Evolutionary conservation across 2,329 filamentous ascomycete genomes (phyloP), one percentile per base, ranked within the genome.

Genomic region (Cytospora leucostoma): DNA sequence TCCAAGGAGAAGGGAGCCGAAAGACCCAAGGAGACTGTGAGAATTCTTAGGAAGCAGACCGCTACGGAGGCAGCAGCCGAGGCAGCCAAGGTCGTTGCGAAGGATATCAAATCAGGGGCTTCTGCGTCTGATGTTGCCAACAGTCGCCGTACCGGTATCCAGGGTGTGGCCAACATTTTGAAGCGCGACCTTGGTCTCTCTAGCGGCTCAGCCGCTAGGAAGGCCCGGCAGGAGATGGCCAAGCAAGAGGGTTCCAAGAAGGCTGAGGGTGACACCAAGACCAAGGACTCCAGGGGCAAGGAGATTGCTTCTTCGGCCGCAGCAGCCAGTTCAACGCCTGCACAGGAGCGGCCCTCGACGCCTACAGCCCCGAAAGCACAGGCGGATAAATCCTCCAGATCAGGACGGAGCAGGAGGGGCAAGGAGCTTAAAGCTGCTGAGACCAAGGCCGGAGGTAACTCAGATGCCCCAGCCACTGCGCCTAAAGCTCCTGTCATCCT

Each of bases 111-210:
- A 65, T 71, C 59, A 15, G 56, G 53, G 17, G 59, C 33, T 50
- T 59, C 64, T 44, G 58, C 76, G 61, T 67, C 74, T 12, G 77
- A 79, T 4, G 74, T 71, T 1, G 77, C 81, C 2, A 88, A 86
- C 74, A 85, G 80, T 63, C 83, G 84, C 34, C 79, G 84, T 50
- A 82, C 82, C 7, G 84, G 82, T n/a, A 87, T 88, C 59, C 80
- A 85, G 35, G 84, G 85, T 10, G 86, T 87, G 12, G 86, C 87
- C 12, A 82, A 86, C 17, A 85, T 90, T 59, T 70, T 90, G 19
- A 86, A 89, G 72, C 83, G 87, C 38, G 87, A 90, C 66, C 78
- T 89, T 19, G 87, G 87, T 21, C 79, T 90, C 1, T 88, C 84
- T 64, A 84, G 85, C 12, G 85, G 85, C 44, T 85, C 83, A 68